A percentile compares a stretch with the other conserved stretches of the same genome.
Evolutionary conservation across 495 filamentous ascomycete species (phyloP).

Genomic region (Parmelia sp.): DNA sequence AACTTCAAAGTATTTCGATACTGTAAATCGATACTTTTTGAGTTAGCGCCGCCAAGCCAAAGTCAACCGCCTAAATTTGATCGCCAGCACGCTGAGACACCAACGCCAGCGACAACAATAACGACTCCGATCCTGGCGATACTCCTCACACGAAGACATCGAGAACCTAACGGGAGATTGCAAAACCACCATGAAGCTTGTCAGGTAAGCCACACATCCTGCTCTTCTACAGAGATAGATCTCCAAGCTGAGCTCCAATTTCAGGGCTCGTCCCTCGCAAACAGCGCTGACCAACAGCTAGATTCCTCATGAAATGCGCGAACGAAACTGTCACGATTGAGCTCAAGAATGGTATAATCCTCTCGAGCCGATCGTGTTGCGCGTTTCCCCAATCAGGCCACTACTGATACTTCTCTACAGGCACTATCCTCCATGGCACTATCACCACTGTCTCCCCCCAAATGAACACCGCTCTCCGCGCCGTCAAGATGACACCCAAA

Average conservation of each 20-base stretch:
- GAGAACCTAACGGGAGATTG: not conserved
- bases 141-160: no score
- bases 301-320: slow-evolving; percentile 96
- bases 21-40: no score
- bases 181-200: slow-evolving; percentile 81
- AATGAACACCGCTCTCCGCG: slow-evolving; percentile 92
- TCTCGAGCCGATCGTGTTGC: slow-evolving; percentile 6
- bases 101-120: not conserved
- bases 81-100: not conserved
- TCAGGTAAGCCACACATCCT: slow-evolving; percentile 62
- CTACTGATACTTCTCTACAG: slow-evolving; percentile 38
- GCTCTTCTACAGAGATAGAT: slow-evolving; percentile 30
- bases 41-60: not conserved
- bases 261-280: slow-evolving; percentile 26
- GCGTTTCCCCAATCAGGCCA: slow-evolving; percentile 2
- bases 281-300: slow-evolving; percentile 35
- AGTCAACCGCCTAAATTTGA: not conserved
- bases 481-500: slow-evolving; percentile 89
- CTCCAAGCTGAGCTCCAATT: slow-evolving; percentile 31
- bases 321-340: slow-evolving; percentile 98
- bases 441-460: slow-evolving; percentile 90
- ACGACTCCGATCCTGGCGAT: not conserved
- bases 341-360: slow-evolving; percentile 80
- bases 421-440: slow-evolving; percentile 91
- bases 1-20: no score